Base-by-base conservation (phyloP, 768 basidiomycete species). In the Russula foetens region DNA sequence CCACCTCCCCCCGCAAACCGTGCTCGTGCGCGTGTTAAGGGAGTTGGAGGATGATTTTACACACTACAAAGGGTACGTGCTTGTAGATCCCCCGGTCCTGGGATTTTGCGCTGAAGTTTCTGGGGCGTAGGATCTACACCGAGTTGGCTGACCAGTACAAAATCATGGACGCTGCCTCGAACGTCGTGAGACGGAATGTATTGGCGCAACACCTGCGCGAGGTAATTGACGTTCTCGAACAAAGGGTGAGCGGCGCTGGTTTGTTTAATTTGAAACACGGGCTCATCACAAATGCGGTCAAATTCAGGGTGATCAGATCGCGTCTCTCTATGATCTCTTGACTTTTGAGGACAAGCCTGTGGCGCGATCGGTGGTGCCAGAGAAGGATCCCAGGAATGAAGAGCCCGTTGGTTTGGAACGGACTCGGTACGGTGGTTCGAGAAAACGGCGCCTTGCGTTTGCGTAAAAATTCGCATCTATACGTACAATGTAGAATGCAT, bases 31-130 rank as follows among this genome's bases (percentile, higher is more conserved):
- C 4, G 92, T 97, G 12, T 75, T 98, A 31, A 71, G 87, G 61
- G 92, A 96, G 72, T 77, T 99, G 8, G 96, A 98, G 70, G 93
- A 93, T 62, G 96, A 99, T 69, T 98, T 98, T 69, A 83, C 83
- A 38, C 92, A 93, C 73, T 96, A 95, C 72, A 97, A 92, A 74
- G 85, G 88, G 97, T 98, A 65, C 29, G 84, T 75, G 24, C 21
- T 7, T 33, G 38, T 19, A 59, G 49, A 48, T 39, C 44, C n/a
- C 57, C 47, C 39, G 5, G 7, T 11, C 24, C 62, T n/a, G n/a
- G n/a, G 58, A 48, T 9, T 15, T 44, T 24, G 23, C 57, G 58
- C 45, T 35, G 19, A 43, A 54, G 47, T n/a, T 7, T 46, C 50
- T 64, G 38, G 11, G n/a, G 23, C 29, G 49, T 68, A 98, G 96